Evolutionary conservation across 2,329 filamentous ascomycete genomes (phyloP).

Genomic region (Aspergillus vadensis): DNA sequence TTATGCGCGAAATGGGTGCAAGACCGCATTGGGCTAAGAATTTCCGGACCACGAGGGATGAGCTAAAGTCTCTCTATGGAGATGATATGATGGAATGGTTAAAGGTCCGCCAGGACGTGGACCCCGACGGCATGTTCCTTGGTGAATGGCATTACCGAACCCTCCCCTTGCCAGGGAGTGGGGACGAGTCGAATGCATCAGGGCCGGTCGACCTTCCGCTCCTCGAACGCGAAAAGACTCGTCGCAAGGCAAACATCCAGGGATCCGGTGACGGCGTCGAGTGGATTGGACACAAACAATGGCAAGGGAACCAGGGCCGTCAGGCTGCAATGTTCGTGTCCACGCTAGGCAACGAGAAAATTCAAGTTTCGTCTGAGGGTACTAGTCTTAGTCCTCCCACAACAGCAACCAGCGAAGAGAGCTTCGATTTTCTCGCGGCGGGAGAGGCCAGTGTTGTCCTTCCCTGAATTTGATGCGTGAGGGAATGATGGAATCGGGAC

Average conservation of each 20-base stretch:
- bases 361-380: conserved; percentile 7
- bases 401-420: conserved; percentile 50
- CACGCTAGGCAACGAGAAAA: conserved; percentile 15
- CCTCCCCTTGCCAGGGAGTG: conserved; percentile 50
- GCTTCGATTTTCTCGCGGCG: conserved; percentile 49
- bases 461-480: conserved; percentile 17
- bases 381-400: conserved; percentile 37
- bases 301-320: conserved; percentile 21
- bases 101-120: conserved; percentile 67
- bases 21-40: conserved; percentile 94
- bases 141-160: conserved; percentile 84
- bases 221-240: conserved; percentile 47
- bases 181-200: conserved; percentile 17
- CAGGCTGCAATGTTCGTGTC: conserved; percentile 9
- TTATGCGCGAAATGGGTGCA: conserved; percentile 83
- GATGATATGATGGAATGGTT: conserved; percentile 67
- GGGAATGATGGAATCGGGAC: too few relatives aligned
- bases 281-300: conserved; percentile 43
- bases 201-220: conserved; percentile 35
- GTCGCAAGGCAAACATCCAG: conserved; percentile 28
- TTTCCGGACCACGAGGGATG: conserved; percentile 65
- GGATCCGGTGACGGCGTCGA: conserved; percentile 45
- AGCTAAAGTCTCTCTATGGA: conserved; percentile 69
- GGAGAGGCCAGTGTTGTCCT: conserved; percentile 48
- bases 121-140: conserved; percentile 83